Base-by-base conservation (phyloP, 129 eudicot species). In the Cynara cardunculus region DNA sequence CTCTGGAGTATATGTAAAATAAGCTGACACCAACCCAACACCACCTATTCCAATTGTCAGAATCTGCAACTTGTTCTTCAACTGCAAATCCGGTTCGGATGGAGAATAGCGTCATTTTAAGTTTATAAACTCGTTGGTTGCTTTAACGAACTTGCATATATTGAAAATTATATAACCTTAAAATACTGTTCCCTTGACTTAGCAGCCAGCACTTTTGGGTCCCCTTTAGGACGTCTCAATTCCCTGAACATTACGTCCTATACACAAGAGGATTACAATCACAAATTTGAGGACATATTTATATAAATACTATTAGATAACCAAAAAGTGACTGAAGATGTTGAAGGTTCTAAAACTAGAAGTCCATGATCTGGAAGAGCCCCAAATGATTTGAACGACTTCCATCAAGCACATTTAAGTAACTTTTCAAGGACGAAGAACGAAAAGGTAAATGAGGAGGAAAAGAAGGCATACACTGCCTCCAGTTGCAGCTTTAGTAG, bases 201-300 rank as follows among this genome's bases (percentile, higher is more conserved):
- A 61, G 99, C 98, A 80, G 98, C 99, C 82, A 92, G 88, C 12
- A 92, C 90, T 87, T 72, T 77, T n/a, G 97, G 99, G 81, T 96
- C 95, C 69, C 90, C 97, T 49, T 82, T 84, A 69, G 97, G 89
- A 35, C 87, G 88, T 41, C 83, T 85, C 35, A 84, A 1, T 80
- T 92, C 99, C 73, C 97, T 86, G 76, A 96, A 82, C 95, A 92
- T 85, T 31, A 87, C 90, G 16, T 92, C 97, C 99, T 96, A 78
- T 9, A 80, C 71, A 69, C 46, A 27, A 75, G 8, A 64, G 56
- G 72, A 72, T 34, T 24, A 44, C 4, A 71, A 49, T 65, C 5
- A 71, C 61, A 59, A 35, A 64, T 21, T 26, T n/a, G 10, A 73
- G 74, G 39, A 74, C 9, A 46, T 73, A 59, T 3, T 41, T 73